Evolutionary conservation across 2,329 filamentous ascomycete species (phyloP).

Genomic region (Botryotinia globosa): DNA sequence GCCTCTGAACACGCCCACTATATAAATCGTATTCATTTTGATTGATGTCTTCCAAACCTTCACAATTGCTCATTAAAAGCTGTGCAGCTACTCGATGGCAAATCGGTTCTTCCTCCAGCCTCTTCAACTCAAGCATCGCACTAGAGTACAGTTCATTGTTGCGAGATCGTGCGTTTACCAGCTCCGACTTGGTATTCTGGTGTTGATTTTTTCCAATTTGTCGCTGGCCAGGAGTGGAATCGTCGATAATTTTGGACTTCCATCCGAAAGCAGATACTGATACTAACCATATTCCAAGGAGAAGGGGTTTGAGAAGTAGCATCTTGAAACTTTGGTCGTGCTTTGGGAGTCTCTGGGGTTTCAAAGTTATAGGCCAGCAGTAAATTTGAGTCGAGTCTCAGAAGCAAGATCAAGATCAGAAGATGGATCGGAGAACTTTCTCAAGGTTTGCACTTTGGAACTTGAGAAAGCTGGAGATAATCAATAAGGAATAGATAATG

Average conservation of each 20-base stretch:
- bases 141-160: conserved; percentile 36
- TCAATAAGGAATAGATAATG: neutral
- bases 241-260: conserved; percentile 12
- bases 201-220: neutral
- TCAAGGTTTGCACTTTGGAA: neutral
- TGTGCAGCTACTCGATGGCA: conserved; percentile 38
- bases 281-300: neutral
- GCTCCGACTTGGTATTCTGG: conserved; percentile 24
- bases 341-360: neutral
- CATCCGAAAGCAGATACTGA: conserved; percentile 15
- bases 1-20: conserved; percentile 41
- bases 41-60: conserved; percentile 33
- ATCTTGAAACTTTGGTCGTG: neutral
- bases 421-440: neutral
- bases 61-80: conserved; percentile 39
- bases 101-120: conserved; percentile 36
- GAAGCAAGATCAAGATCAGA: neutral
- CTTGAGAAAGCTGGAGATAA: neutral
- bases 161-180: conserved; percentile 27
- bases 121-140: conserved; percentile 36
- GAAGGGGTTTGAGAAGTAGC: neutral
- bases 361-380: neutral
- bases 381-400: neutral
- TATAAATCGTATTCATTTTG: conserved; percentile 35
- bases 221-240: neutral